Percentiles rank a stretch among this genome's conserved stretches.
phyloP scores from a whole-genome alignment of 345 rosid species.

The Aquilaria yunnanensis region DNA sequence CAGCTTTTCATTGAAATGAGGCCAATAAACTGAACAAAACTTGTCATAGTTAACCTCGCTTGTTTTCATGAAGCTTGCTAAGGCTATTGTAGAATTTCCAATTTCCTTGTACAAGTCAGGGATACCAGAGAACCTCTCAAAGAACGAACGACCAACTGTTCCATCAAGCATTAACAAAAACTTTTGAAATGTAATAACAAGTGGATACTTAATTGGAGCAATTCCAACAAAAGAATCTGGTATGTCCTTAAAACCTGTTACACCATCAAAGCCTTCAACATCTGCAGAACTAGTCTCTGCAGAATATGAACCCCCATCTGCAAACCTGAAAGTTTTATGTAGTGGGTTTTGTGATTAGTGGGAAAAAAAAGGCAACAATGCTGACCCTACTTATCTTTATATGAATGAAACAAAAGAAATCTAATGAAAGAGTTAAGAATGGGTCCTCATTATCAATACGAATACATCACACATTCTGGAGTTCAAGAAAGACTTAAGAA shows the following conservation, averaged over 20 bases:
- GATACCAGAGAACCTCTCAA: slow-evolving; percentile 32
- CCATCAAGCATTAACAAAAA: slow-evolving; percentile 59
- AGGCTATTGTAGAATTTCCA: slow-evolving; percentile 17
- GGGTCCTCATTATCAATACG: too few species aligned
- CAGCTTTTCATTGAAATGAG: slow-evolving; percentile 28
- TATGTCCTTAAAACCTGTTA: slow-evolving; percentile 29
- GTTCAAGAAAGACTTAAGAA: too few species aligned
- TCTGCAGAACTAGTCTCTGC: slow-evolving; percentile 17
- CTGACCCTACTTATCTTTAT: too few species aligned
- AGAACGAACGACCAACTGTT: slow-evolving; percentile 39
- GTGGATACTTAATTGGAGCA: slow-evolving; percentile 31
- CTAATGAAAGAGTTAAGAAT: too few species aligned
- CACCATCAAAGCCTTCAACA: slow-evolving; percentile 25
- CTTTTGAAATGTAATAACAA: slow-evolving; percentile 44
- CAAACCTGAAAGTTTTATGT: slow-evolving; percentile 24
- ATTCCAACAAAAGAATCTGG: slow-evolving; percentile 36
- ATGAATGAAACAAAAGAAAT: too few species aligned
- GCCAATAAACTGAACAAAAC: slow-evolving; percentile 47
- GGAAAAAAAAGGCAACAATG: too few species aligned
- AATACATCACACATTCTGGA: too few species aligned
- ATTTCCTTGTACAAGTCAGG: slow-evolving; percentile 18
- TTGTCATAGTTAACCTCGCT: slow-evolving; percentile 41
- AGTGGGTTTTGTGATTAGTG: too few species aligned
- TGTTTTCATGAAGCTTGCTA: slow-evolving; percentile 27
- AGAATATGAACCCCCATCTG: slow-evolving; percentile 18